Evolutionary conservation across 768 basidiomycete species (phyloP), one percentile per base, ranked within the genome.

Genomic region (Termitomyces sp.): DNA sequence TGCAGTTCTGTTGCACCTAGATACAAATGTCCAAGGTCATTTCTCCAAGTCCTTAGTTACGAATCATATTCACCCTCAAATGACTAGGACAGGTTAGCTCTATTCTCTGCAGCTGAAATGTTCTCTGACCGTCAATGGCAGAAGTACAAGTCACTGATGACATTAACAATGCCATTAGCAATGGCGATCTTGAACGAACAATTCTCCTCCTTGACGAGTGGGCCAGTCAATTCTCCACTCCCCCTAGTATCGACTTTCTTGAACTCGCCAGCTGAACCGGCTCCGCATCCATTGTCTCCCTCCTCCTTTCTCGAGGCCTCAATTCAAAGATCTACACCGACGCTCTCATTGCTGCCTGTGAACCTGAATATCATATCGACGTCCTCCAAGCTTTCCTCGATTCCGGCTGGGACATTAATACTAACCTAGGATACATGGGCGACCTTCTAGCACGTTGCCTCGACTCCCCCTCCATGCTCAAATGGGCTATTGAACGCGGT

Each of bases 301-400:
- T 53, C 22, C 58, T 64, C 18, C 37, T 62, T 20, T 22, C 39
- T 18, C 36, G 52, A n/a, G 58, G 54, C 13, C 33, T 36, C 33
- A 2, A 22, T 34, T 51, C 58, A 0, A 24, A 2, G 2, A 12
- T 53, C 6, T 44, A 47, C 27, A n/a, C 22, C 16, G 48, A 48
- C n/a, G 53, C 42, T 7, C 36, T 63, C 44, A 18, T 53, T 33
- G 37, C 54, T 12, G 55, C 61, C 18, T 34, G 31, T 8, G 8
- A 33, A 16, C 41, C 41, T 5, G 39, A 48, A 6, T 20, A 27
- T 20, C 15, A 42, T 2, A 3, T 27, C 8, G 47, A 44, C 22
- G 20, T 59, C 30, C 58, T 62, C 46, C 48, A 59, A 51, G 61
- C 58, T 31, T 56, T 64, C 46, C 12, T 61, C 20, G 54, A 57